Evolutionary conservation across 108 stramenopile species (phyloP).

Genomic region (Nannochloropsis gaditana): DNA sequence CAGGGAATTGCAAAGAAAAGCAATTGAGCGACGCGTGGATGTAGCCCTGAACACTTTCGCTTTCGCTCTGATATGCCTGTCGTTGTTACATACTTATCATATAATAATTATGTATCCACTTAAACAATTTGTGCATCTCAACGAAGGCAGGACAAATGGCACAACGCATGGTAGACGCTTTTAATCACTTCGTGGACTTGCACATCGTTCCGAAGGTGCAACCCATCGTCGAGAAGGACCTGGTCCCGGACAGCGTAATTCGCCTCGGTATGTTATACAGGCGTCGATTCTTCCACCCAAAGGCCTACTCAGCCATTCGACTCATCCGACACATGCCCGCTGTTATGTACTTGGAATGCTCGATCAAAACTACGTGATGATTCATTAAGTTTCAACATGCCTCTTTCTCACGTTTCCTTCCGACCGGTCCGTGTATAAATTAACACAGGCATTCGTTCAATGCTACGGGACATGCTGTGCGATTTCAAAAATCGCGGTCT

Average conservation of each 20-base stretch:
- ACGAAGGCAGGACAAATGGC: not conserved
- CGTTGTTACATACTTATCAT: too few species aligned
- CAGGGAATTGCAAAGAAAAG: too few species aligned
- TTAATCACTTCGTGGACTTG: not conserved
- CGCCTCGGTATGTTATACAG: conserved; percentile 40
- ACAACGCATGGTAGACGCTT: not conserved
- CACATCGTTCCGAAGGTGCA: not conserved
- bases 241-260: conserved; percentile 52
- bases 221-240: conserved; percentile 53
- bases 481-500: not conserved
- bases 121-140: not conserved
- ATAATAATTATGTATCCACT: too few species aligned
- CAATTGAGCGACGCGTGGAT: too few species aligned
- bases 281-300: too few species aligned
- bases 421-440: not conserved
- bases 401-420: not conserved
- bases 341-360: too few species aligned
- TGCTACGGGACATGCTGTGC: not conserved
- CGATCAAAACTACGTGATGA: not conserved
- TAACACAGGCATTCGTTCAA: not conserved
- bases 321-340: too few species aligned
- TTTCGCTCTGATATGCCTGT: too few species aligned
- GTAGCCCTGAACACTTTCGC: too few species aligned
- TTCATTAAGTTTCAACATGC: not conserved
- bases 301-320: too few species aligned